Evolutionary conservation across 768 basidiomycete genomes (phyloP).

Genomic region (Kwoniella mangroviensis): DNA sequence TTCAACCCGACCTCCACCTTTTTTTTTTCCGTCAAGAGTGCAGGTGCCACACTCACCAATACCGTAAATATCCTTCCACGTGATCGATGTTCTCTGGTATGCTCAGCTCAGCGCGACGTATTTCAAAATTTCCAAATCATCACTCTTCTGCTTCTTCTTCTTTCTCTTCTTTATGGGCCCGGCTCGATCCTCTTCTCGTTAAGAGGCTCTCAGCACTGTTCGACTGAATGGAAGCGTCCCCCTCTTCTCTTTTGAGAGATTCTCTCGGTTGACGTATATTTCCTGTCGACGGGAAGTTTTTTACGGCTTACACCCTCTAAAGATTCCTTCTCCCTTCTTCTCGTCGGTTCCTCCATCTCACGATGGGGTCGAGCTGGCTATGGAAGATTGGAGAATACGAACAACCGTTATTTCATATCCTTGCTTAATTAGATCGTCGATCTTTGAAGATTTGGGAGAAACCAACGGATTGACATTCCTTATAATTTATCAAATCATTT

Average conservation of each 20-base stretch:
- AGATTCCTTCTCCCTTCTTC: slow-evolving; percentile 23
- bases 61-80: background rate
- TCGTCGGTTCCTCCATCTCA: slow-evolving; percentile 11
- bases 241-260: background rate
- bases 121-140: slow-evolving; percentile 18
- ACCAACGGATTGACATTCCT: slow-evolving; percentile 55
- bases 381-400: slow-evolving; percentile 4
- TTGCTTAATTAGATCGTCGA: slow-evolving; percentile 51
- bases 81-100: no score
- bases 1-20: background rate
- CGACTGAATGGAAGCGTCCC: slow-evolving; percentile 56
- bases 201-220: slow-evolving; percentile 31
- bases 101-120: slow-evolving; percentile 3
- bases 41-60: background rate
- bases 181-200: slow-evolving; percentile 25
- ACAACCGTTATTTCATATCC: slow-evolving; percentile 57
- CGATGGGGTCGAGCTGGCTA: slow-evolving; percentile 17
- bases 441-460: slow-evolving; percentile 55
- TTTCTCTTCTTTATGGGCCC: slow-evolving; percentile 40
- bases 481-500: background rate
- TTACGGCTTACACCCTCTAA: slow-evolving; percentile 51
- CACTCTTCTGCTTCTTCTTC: slow-evolving; percentile 21
- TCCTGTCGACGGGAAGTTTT: slow-evolving; percentile 52
- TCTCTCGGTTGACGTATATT: slow-evolving; percentile 53
- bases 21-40: no score